A percentile compares a stretch with the other conserved stretches of the same genome.
These are phyloP conservation scores for Linderniella brevidens DNA, from an alignment of 257 asterid species.

Conservation along the genomic window DNA sequence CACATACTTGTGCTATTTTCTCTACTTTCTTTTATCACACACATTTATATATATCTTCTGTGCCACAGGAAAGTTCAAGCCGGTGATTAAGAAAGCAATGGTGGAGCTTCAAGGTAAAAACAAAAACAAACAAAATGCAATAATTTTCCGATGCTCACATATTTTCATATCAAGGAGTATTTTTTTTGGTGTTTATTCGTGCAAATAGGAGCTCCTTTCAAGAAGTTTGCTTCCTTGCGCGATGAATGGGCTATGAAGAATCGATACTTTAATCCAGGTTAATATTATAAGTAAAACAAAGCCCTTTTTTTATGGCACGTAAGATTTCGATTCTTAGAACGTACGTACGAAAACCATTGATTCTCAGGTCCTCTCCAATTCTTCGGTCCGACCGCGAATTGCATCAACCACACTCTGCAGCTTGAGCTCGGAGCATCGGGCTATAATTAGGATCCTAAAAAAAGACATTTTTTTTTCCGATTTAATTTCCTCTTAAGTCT, in stretches of 20 bases:
- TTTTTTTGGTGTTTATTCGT: background rate
- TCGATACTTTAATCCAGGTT: constrained; percentile 62
- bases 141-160: background rate
- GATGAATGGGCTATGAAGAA: constrained; percentile 81
- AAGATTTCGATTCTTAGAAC: too few species aligned
- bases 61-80: constrained; percentile 64
- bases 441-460: constrained; percentile 8
- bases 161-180: background rate
- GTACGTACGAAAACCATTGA: background rate
- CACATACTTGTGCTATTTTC: background rate
- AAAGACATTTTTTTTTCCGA: too few species aligned
- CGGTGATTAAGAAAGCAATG: constrained; percentile 87
- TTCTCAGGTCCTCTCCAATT: constrained; percentile 35
- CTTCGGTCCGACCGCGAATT: constrained; percentile 25
- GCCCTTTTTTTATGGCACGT: too few species aligned
- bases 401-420: constrained; percentile 27
- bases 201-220: constrained; percentile 66
- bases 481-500: too few species aligned
- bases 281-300: too few species aligned
- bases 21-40: too few species aligned
- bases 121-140: too few species aligned
- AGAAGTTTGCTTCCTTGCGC: constrained; percentile 57
- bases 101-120: constrained; percentile 66
- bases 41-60: too few species aligned
- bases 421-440: constrained; percentile 30